phyloP scores from a whole-genome alignment of 495 filamentous ascomycete species.

The Penicillium cosmopolitanum region DNA sequence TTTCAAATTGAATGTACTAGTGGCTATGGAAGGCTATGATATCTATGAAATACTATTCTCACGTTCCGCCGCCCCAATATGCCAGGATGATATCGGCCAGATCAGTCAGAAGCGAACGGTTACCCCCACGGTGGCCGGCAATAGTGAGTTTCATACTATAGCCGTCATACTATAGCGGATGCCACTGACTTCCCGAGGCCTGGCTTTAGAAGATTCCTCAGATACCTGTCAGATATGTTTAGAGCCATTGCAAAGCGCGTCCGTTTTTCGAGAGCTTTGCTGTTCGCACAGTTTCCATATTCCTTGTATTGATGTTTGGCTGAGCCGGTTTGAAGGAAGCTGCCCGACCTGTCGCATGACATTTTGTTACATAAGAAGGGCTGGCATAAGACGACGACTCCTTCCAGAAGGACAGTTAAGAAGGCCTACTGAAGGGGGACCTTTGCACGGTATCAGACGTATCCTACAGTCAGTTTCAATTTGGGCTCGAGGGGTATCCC shows the following conservation, averaged over 20 bases:
- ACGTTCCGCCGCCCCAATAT: not conserved
- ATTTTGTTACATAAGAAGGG: not conserved
- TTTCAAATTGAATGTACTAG: not conserved
- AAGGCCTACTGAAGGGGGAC: not conserved
- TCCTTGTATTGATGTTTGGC: not conserved
- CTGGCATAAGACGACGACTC: not conserved
- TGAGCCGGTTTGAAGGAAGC: not conserved
- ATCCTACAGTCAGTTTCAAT: not conserved
- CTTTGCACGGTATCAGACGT: not conserved
- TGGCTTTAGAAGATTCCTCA: not conserved
- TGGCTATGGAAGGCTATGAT: not conserved
- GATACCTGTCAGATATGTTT: not conserved
- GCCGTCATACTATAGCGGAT: not conserved
- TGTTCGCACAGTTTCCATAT: not conserved
- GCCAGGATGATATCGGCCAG: not conserved
- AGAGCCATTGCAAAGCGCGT: not conserved
- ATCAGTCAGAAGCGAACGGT: not conserved
- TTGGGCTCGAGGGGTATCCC: not conserved
- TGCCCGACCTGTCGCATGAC: not conserved
- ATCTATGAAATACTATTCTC: not conserved
- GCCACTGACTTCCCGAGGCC: not conserved
- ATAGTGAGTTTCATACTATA: not conserved
- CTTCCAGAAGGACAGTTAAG: not conserved
- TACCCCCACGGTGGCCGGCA: not conserved
- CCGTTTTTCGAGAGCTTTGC: not conserved